Evolutionary conservation across 2,329 filamentous ascomycete species (phyloP).

Genomic region (Gliomastix tumulicola): DNA sequence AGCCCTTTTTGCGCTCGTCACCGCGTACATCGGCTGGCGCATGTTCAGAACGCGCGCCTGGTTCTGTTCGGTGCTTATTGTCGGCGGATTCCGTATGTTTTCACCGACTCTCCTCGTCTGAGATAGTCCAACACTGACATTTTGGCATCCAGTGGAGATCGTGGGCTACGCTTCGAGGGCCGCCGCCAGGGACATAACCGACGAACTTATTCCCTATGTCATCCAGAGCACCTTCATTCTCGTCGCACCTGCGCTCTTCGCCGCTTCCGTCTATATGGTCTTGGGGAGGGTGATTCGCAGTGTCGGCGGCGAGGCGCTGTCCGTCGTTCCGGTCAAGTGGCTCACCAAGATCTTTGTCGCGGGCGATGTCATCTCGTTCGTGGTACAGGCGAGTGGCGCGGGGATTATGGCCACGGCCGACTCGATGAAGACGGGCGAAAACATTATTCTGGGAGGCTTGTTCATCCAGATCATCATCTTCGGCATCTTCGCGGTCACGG

Average conservation of each 20-base stretch:
- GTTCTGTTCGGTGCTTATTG: slow-evolving; percentile 38
- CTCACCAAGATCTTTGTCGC: slow-evolving; percentile 22
- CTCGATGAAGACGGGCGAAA: slow-evolving; percentile 22
- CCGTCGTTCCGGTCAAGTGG: slow-evolving; percentile 13
- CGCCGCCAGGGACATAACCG: slow-evolving; percentile 12
- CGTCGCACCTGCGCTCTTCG: slow-evolving; percentile 35
- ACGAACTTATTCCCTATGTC: slow-evolving; percentile 16
- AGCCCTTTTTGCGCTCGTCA: slow-evolving; percentile 32
- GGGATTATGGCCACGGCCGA: slow-evolving; percentile 15
- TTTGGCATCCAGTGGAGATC: slow-evolving; percentile 25
- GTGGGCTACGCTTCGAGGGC: slow-evolving; percentile 22
- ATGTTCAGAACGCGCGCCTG: slow-evolving; percentile 34
- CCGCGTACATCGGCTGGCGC: slow-evolving; percentile 29
- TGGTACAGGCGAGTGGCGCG: slow-evolving; percentile 19
- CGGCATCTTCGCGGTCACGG: slow-evolving; percentile 39
- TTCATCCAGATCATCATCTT: slow-evolving; percentile 50
- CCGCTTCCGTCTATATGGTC: slow-evolving; percentile 38
- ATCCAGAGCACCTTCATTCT: slow-evolving; percentile 28
- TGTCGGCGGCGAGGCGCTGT: slow-evolving; percentile 12
- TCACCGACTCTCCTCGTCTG: too few relatives aligned
- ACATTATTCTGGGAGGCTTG: slow-evolving; percentile 45
- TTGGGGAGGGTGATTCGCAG: slow-evolving; percentile 27
- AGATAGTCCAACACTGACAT: too few relatives aligned
- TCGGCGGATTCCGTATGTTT: slow-evolving; percentile 39
- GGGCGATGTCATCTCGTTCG: slow-evolving; percentile 19